A percentile compares a stretch with the other conserved stretches of the same genome.
phyloP scores from a whole-genome alignment of 1,284 basidiomycete genomes.

The Athelia psychrophila region DNA sequence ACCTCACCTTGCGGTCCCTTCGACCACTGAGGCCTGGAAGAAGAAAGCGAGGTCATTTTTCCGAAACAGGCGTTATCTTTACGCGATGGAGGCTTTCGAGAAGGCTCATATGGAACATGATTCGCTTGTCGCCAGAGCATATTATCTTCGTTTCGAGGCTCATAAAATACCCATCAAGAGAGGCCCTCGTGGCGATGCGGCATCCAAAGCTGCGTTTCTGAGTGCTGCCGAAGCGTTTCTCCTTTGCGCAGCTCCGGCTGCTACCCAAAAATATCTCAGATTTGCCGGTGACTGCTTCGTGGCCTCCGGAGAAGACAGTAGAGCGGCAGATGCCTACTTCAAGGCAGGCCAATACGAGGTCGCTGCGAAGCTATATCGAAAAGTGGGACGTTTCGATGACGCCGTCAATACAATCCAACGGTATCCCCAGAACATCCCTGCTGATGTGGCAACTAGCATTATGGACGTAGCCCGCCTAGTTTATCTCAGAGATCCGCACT shows the following conservation, averaged over 20 bases:
- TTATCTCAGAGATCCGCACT: conserved; percentile 44
- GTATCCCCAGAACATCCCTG: conserved; percentile 29
- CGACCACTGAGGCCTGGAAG: conserved; percentile 53
- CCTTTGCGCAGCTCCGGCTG: conserved; percentile 32
- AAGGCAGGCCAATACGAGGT: conserved; percentile 40
- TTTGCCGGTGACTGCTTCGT: conserved; percentile 56
- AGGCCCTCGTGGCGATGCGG: conserved; percentile 16
- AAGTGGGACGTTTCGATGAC: conserved; percentile 49
- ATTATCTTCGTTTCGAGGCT: conserved; percentile 38
- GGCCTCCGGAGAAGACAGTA: conserved; percentile 32
- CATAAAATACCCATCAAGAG: conserved; percentile 19
- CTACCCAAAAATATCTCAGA: conserved; percentile 38
- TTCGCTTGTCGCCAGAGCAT: conserved; percentile 44
- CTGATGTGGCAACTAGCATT: conserved; percentile 36
- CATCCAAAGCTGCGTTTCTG: conserved; percentile 30
- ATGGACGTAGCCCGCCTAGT: conserved; percentile 45
- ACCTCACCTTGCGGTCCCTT: conserved; percentile 46
- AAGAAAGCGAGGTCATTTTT: conserved; percentile 52
- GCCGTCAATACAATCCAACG: conserved; percentile 45
- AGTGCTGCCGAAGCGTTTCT: conserved; percentile 49
- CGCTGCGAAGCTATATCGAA: conserved; percentile 46
- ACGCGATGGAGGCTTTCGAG: conserved; percentile 62
- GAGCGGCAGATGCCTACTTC: conserved; percentile 46
- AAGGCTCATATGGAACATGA: conserved; percentile 45
- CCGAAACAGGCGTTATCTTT: conserved; percentile 47